phyloP scores from a whole-genome alignment of 108 stramenopile genomes.

The Mediolabrus comicus region DNA sequence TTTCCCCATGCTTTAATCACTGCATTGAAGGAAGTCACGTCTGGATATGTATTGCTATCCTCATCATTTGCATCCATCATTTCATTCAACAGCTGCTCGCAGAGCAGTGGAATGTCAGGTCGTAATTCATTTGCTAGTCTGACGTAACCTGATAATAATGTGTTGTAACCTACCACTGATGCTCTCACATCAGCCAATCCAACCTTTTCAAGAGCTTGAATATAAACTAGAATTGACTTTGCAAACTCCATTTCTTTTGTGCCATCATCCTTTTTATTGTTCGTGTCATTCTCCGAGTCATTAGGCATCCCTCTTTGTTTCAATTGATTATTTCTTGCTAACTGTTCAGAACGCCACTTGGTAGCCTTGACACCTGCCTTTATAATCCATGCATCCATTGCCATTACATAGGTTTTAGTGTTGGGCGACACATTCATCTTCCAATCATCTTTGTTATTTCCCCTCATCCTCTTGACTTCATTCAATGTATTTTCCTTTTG shows the following conservation, averaged over 20 bases:
- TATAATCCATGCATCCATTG: slow-evolving; percentile 60
- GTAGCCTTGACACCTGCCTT: slow-evolving; percentile 57
- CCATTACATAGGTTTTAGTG: slow-evolving; percentile 72
- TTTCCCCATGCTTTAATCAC: slow-evolving; percentile 73
- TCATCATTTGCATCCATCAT: slow-evolving; percentile 53
- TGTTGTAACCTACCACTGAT: slow-evolving; percentile 67
- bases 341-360: slow-evolving; percentile 14
- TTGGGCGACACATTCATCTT: slow-evolving; percentile 50
- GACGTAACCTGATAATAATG: slow-evolving; percentile 60
- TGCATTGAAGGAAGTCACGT: slow-evolving; percentile 61
- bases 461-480: slow-evolving; percentile 25
- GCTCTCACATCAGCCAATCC: slow-evolving; percentile 51
- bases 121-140: slow-evolving; percentile 36
- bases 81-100: slow-evolving; percentile 62
- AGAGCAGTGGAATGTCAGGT: slow-evolving; percentile 48
- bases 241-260: slow-evolving; percentile 60
- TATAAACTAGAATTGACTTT: slow-evolving; percentile 53
- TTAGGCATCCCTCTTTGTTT: slow-evolving; percentile 13
- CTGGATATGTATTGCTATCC: slow-evolving; percentile 33
- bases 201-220: slow-evolving; percentile 48
- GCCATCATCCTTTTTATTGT: slow-evolving; percentile 40
- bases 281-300: slow-evolving; percentile 8
- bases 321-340: background rate
- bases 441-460: slow-evolving; percentile 46
- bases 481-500: slow-evolving; percentile 37